Evolutionary conservation across 352 stramenopile genomes (phyloP).

Genomic region (Saprolegnia diclina): DNA sequence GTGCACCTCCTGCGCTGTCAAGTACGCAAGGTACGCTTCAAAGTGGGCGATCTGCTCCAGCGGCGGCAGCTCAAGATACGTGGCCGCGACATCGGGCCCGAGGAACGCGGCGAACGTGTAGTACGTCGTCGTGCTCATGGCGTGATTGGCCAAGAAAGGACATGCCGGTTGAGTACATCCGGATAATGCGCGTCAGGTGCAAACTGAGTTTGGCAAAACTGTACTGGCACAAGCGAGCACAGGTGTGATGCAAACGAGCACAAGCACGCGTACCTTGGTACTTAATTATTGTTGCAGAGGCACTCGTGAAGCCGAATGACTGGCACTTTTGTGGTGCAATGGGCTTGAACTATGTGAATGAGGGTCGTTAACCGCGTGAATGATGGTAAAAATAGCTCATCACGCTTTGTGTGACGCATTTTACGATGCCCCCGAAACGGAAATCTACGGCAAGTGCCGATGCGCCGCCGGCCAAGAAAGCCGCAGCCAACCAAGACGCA

Average conservation of each 20-base stretch:
- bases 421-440: constrained; percentile 1
- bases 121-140: constrained; percentile 5
- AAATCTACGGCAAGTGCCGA: not conserved
- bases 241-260: too few species aligned
- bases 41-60: constrained; percentile 3
- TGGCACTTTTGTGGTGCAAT: too few species aligned
- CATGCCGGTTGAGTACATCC: too few species aligned
- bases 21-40: constrained; percentile 19
- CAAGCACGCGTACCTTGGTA: too few species aligned
- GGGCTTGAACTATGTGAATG: too few species aligned
- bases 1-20: constrained; percentile 13
- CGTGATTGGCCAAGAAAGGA: not conserved
- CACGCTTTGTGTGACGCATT: not conserved
- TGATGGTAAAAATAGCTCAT: too few species aligned
- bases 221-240: too few species aligned
- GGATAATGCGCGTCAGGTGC: too few species aligned
- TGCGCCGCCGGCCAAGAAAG: not conserved
- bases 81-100: not conserved
- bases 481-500: not conserved
- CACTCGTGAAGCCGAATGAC: too few species aligned
- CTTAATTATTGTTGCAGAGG: too few species aligned
- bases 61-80: constrained; percentile 14
- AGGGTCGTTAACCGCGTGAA: too few species aligned
- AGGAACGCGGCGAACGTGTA: constrained; percentile 27
- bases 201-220: too few species aligned